Conservation (phyloP, 805 yeast species). For the Torulaspora franciscae region DNA sequence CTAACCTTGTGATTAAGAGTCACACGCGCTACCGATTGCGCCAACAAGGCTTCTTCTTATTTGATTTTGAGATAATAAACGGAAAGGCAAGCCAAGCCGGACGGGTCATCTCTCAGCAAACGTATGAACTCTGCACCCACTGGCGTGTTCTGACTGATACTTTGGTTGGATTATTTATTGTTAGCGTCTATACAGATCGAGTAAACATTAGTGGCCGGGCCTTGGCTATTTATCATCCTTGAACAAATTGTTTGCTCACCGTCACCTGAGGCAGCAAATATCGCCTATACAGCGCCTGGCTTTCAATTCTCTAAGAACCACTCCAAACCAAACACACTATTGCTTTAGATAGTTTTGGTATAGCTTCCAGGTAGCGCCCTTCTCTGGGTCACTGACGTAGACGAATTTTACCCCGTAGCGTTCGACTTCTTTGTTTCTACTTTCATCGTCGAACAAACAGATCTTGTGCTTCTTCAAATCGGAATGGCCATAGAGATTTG, state of each 20-base stretch:
- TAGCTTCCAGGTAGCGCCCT: constrained; percentile 53
- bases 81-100: not conserved
- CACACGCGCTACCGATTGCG: constrained; percentile 31
- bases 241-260: too few species aligned
- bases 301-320: too few species aligned
- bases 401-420: constrained; percentile 64
- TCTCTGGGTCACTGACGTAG: constrained; percentile 51
- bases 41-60: constrained; percentile 22
- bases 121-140: not conserved
- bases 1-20: constrained; percentile 29
- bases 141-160: too few species aligned
- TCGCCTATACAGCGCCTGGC: too few species aligned
- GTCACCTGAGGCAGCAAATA: too few species aligned
- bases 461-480: constrained; percentile 45
- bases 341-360: constrained; percentile 40
- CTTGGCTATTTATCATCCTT: too few species aligned
- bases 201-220: too few species aligned
- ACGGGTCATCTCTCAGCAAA: too few species aligned
- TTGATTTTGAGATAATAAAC: too few species aligned
- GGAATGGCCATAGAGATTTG: constrained; percentile 43
- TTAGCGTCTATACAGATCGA: too few species aligned
- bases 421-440: constrained; percentile 71
- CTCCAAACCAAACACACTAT: too few species aligned
- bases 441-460: constrained; percentile 72
- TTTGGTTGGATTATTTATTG: too few species aligned